These are phyloP conservation scores for Cutaneotrichosporon sp. DNA, from an alignment of 1,284 basidiomycete species.

Conservation along the genomic window DNA sequence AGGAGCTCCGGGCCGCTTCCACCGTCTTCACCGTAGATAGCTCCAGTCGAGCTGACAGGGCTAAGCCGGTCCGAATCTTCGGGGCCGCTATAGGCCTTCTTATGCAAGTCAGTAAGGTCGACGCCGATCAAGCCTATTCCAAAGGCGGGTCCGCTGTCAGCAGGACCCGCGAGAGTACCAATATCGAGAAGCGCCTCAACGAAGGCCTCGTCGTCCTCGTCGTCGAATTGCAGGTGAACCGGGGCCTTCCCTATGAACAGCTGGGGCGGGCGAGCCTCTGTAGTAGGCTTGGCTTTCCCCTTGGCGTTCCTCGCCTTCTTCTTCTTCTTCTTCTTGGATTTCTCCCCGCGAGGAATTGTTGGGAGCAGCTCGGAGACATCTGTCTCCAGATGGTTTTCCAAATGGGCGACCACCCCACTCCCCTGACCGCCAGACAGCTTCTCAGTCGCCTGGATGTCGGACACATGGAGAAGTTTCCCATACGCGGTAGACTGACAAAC, in stretches of 20 bases:
- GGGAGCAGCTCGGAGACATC: no score
- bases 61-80: no score
- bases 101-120: no score
- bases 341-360: not conserved
- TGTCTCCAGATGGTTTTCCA: not conserved
- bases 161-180: not conserved
- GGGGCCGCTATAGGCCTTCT: no score
- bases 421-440: not conserved
- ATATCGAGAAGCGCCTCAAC: not conserved
- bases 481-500: not conserved
- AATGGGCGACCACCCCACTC: not conserved
- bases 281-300: not conserved
- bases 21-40: no score
- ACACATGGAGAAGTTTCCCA: not conserved
- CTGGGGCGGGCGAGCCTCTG: not conserved
- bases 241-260: not conserved
- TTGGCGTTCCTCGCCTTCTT: not conserved
- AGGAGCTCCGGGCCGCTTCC: no score
- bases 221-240: not conserved
- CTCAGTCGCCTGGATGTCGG: not conserved
- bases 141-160: not conserved
- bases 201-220: not conserved
- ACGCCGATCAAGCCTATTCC: not conserved
- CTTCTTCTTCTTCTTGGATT: not conserved
- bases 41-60: no score